Percentiles rank a stretch among this genome's conserved stretches.
phyloP scores from a whole-genome alignment of 768 basidiomycete species.

The Suillus clintonianus region DNA sequence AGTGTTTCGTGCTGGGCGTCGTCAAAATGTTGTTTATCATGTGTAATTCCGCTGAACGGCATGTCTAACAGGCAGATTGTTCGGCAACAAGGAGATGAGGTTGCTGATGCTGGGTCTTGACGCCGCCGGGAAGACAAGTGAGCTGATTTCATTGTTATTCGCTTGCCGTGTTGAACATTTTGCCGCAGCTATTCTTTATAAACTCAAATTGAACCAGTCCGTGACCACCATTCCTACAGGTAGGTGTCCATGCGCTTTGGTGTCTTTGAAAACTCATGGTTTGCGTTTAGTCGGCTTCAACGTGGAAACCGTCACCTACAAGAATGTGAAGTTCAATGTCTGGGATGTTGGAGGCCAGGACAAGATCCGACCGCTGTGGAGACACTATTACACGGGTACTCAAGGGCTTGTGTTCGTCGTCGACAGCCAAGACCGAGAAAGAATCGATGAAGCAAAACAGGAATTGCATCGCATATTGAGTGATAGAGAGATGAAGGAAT shows the following conservation, averaged over 20 bases:
- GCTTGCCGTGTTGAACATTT: slow-evolving; percentile 9
- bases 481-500: slow-evolving; percentile 98
- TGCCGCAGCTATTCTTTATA: slow-evolving; percentile 89
- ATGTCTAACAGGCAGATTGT: slow-evolving; percentile 73
- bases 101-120: slow-evolving; percentile 96
- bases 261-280: slow-evolving; percentile 6
- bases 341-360: slow-evolving; percentile 99
- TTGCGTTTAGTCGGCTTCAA: slow-evolving; percentile 87
- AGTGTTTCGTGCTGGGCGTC: slow-evolving; percentile 17
- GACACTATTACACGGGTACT: slow-evolving; percentile 99
- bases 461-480: slow-evolving; percentile 95
- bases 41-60: slow-evolving; percentile 7
- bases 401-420: slow-evolving; percentile 98
- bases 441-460: slow-evolving; percentile 95
- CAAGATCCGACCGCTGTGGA: slow-evolving; percentile 97
- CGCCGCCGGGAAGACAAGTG: slow-evolving; percentile 98
- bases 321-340: slow-evolving; percentile 94
- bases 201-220: slow-evolving; percentile 97
- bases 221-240: slow-evolving; percentile 98
- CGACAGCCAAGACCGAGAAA: slow-evolving; percentile 92
- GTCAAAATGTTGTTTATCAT: neutral
- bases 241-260: slow-evolving; percentile 27
- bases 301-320: slow-evolving; percentile 98
- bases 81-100: slow-evolving; percentile 99
- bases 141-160: slow-evolving; percentile 34